Base-by-base conservation (phyloP, 2,329 filamentous ascomycete species). In the Ascochyta pisi region DNA sequence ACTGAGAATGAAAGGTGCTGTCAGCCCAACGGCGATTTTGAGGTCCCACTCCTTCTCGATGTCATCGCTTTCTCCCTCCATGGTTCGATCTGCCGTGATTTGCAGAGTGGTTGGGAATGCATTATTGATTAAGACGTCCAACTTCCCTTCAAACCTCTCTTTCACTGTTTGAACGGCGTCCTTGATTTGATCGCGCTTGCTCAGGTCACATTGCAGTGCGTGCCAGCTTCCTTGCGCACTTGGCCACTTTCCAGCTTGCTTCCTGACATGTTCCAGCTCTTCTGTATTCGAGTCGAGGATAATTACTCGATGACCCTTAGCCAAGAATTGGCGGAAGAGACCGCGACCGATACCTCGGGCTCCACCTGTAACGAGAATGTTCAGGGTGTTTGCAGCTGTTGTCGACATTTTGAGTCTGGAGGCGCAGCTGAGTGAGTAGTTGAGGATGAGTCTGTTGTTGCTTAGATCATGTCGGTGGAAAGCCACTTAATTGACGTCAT, bases 331-430 rank as follows among this genome's bases (percentile, higher is more conserved):
- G 10, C 78, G 77, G 39, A 78, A 76, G 15, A 81, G 69, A 31
- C 74, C 76, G 35, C 79, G 74, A 23, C 81, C 79, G 40, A 82
- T 81, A 24, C 79, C 80, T 26, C 77, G 73, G 4, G 77, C 78
- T 44, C 75, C 78, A 26, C 78, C 79, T n/a, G 75, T 77, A 40
- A 78, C 68, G 47, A 78, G 65, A 12, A 73, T 63, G n/a, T 69
- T 71, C 15, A 74, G 52, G 13, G 52, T 38, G 27, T 58, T 46
- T 4, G 19, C 13, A 10, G 38, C 26, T 23, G 33, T 22, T 15
- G 42, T 31, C 19, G 54, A 33, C 31, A 49, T 54, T 35, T 33
- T 44, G n/a, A 5, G 6, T 29, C 26, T 27, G 39, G 15, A 24
- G 9, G 15, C 8, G 34, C 3, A 16, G 19, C 13, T 12, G 6